These are phyloP conservation scores for Aphanoascus verrucosus DNA, from an alignment of 2,329 filamentous ascomycete genomes.

Conservation along the genomic window DNA sequence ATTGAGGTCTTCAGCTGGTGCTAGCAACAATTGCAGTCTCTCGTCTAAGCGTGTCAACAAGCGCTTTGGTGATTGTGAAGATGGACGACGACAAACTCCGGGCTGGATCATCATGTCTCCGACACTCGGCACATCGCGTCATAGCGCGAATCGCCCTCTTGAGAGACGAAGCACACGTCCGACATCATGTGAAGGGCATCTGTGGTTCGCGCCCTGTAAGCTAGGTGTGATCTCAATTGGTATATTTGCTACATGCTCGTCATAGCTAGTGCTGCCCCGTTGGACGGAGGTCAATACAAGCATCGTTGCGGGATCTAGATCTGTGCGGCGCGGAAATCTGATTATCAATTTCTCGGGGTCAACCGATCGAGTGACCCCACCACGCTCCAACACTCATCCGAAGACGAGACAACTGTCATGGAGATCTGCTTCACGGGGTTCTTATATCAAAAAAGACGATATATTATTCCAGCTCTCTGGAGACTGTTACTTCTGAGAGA, in stretches of 20 bases:
- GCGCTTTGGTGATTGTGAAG: not conserved
- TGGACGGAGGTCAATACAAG: not conserved
- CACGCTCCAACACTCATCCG: not conserved
- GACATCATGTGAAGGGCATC: too few relatives aligned
- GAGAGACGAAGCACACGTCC: not conserved
- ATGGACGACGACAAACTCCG: not conserved
- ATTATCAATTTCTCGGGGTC: slow-evolving; percentile 6
- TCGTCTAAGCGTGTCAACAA: not conserved
- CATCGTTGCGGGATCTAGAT: not conserved
- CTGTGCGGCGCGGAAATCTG: not conserved
- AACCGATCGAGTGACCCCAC: not conserved
- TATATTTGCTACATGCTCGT: too few relatives aligned
- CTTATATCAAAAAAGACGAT: not conserved
- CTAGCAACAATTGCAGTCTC: not conserved
- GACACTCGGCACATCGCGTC: not conserved
- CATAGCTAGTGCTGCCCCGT: too few relatives aligned
- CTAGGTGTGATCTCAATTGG: too few relatives aligned
- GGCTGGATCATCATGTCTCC: not conserved
- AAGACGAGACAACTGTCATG: not conserved
- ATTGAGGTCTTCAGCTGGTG: not conserved
- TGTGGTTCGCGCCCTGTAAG: too few relatives aligned
- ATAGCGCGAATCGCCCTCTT: not conserved
- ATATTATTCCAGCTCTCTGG: not conserved
- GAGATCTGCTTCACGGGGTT: not conserved
- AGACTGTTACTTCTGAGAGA: not conserved